A percentile compares a stretch with the other conserved stretches of the same genome.
Conservation (phyloP, 192 early-diverging fungal genomes). For the Paraglomus occultum region DNA sequence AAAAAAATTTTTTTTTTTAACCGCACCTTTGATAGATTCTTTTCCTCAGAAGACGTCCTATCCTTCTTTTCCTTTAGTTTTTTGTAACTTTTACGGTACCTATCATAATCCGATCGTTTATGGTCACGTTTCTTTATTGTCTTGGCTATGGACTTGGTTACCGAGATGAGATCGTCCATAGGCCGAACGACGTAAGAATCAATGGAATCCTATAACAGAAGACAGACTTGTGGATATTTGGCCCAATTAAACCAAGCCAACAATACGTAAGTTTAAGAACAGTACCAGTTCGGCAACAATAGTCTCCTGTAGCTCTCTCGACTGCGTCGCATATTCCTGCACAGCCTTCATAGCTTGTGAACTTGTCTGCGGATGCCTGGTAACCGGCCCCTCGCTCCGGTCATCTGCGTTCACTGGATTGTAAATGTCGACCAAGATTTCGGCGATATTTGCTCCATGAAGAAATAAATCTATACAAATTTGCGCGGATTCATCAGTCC, state of each 20-base stretch:
- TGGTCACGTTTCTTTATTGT: conserved; percentile 87
- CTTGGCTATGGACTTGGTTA: conserved; percentile 78
- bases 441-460: conserved; percentile 42
- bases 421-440: conserved; percentile 39
- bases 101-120: conserved; percentile 93
- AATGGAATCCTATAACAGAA: conserved; percentile 59
- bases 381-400: conserved; percentile 28
- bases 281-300: conserved; percentile 40
- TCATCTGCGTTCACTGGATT: conserved; percentile 31
- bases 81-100: conserved; percentile 66
- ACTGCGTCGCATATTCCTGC: conserved; percentile 33
- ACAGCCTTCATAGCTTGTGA: conserved; percentile 37
- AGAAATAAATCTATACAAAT: conserved; percentile 35
- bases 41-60: conserved; percentile 60
- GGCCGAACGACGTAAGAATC: conserved; percentile 81
- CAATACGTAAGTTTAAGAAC: not conserved
- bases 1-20: not conserved
- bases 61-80: conserved; percentile 74
- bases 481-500: not conserved
- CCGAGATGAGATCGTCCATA: conserved; percentile 65
- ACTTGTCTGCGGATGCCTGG: conserved; percentile 34
- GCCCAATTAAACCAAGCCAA: not conserved
- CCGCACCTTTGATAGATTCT: conserved; percentile 57
- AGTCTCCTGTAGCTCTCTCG: conserved; percentile 39
- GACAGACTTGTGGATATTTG: not conserved